phyloP scores from a whole-genome alignment of 768 basidiomycete species.

The Daedaleopsis sinensis region DNA sequence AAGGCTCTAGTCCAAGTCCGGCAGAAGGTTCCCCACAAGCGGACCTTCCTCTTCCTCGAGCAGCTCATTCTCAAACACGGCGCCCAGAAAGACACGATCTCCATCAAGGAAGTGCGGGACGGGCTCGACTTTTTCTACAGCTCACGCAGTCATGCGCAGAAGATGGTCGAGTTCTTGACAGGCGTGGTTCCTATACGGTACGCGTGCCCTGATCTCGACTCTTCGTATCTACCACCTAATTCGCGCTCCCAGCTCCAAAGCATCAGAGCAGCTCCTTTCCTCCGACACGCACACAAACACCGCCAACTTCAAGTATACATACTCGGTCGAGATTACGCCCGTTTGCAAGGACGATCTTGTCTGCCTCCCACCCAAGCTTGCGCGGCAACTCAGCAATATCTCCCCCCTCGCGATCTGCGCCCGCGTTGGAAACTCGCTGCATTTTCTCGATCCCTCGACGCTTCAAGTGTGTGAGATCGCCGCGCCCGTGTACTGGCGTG shows the following conservation, averaged over 20 bases:
- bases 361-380: slow-evolving; percentile 82
- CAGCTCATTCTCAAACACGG: slow-evolving; percentile 96
- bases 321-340: slow-evolving; percentile 95
- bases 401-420: slow-evolving; percentile 84
- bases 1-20: slow-evolving; percentile 98
- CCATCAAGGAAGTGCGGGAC: slow-evolving; percentile 89
- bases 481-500: slow-evolving; percentile 85
- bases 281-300: slow-evolving; percentile 90
- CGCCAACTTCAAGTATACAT: slow-evolving; percentile 96
- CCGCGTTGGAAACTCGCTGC: slow-evolving; percentile 90
- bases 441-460: slow-evolving; percentile 88
- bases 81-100: slow-evolving; percentile 95
- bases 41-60: slow-evolving; percentile 96
- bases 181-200: slow-evolving; percentile 89
- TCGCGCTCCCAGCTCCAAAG: slow-evolving; percentile 65
- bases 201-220: slow-evolving; percentile 29
- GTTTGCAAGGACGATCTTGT: slow-evolving; percentile 98
- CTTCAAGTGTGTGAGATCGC: slow-evolving; percentile 83
- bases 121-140: slow-evolving; percentile 98
- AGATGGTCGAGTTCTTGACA: slow-evolving; percentile 93
- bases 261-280: slow-evolving; percentile 93
- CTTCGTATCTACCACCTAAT: neutral
- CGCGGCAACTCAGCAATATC: slow-evolving; percentile 85
- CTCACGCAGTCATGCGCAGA: slow-evolving; percentile 86
- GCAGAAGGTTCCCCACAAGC: slow-evolving; percentile 97